Base-by-base conservation (phyloP, 1,139 yeast species). In the Spathaspora sp. region DNA sequence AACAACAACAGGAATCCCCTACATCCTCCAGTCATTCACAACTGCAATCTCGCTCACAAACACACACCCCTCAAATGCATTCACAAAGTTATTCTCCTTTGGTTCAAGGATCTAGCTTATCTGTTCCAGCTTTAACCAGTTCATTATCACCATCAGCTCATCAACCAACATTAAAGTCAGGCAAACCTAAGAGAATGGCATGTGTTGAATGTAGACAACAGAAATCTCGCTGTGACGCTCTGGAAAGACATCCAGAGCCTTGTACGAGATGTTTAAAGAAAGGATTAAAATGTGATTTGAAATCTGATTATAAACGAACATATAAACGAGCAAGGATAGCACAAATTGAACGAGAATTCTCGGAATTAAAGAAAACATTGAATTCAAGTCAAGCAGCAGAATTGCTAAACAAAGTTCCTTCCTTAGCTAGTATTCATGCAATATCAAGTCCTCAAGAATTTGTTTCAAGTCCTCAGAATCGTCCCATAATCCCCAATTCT, bases 131-230 rank as follows among this genome's bases (percentile, higher is more conserved):
- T 5, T 24, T 7, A 43, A 40, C 38, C 41, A 13, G 39, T 39
- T 29, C 39, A 20, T 39, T 42, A 37, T 18, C 41, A 10, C 31
- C 39, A 25, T 18, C 43, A 29, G 16, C 16, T 27, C 47, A 48
- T 9, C 47, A 39, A 41, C 41, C 43, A 10, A 43, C 43, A 8
- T 49, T 53, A 27, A 63, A 63, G 48, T 38, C 58, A 3, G 63
- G 61, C 4, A 67, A 58, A 46, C 59, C 61, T 13, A 84, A 84
- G 59, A 77, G 84, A 51, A 83, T 90, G 63, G 98, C 98, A 0
- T 93, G 99, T 70, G 90, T 89, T 2, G 97, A 91, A 60, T 93
- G 99, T 61, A 79, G 99, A 16, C 99, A 93, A 64, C 99, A 93
- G 62, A 93, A 93, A 66, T 65, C 93, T 23, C 81, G 85, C 54